Percentiles rank a stretch among this genome's conserved stretches.
These are phyloP conservation scores for Typha latifolia DNA, from an alignment of 176 grass and related monocot genomes.

Conservation along the genomic window DNA sequence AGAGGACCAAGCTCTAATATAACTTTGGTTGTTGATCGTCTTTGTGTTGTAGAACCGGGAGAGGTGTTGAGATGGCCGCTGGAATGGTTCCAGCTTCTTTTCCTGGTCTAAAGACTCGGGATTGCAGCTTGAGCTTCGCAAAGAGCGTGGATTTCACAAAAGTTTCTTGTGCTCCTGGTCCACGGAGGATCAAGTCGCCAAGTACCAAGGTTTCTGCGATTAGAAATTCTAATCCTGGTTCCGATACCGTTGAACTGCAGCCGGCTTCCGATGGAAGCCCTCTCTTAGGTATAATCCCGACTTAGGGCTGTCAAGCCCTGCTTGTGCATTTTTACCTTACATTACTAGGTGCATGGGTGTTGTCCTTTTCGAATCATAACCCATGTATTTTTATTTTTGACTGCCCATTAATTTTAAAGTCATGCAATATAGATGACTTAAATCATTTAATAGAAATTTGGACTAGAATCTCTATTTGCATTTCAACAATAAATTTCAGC, in stretches of 20 bases:
- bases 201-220: constrained; percentile 37
- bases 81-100: constrained; percentile 52
- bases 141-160: constrained; percentile 83
- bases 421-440: background rate
- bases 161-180: constrained; percentile 27
- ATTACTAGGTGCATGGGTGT: background rate
- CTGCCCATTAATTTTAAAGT: background rate
- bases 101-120: constrained; percentile 38
- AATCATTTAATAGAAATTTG: background rate
- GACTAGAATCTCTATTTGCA: background rate
- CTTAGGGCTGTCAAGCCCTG: too few relatives aligned
- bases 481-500: background rate
- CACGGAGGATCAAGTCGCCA: constrained; percentile 22
- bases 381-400: background rate
- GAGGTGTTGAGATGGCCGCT: constrained; percentile 34
- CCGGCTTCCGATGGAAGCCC: constrained; percentile 96
- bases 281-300: constrained; percentile 52
- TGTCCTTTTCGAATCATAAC: background rate
- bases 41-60: background rate
- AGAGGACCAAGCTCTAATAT: too few relatives aligned
- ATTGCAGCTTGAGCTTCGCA: constrained; percentile 48
- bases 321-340: too few relatives aligned
- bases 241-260: constrained; percentile 79
- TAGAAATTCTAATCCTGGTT: constrained; percentile 60
- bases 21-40: too few relatives aligned